Evolutionary conservation across 768 basidiomycete species (phyloP), one percentile per base, ranked within the genome.

Genomic region (Fomitopsis serialis): DNA sequence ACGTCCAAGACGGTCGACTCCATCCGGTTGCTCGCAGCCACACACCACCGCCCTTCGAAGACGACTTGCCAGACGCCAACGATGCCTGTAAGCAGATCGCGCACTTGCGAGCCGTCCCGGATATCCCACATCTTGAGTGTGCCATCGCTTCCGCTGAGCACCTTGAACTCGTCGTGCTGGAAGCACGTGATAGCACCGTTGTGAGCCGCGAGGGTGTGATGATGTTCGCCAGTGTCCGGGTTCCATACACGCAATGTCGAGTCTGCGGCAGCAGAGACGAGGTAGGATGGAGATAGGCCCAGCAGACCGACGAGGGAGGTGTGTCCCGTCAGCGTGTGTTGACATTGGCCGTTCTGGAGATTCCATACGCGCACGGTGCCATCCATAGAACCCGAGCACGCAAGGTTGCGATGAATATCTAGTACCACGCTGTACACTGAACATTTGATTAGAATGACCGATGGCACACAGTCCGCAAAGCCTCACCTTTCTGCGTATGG

Each of bases 151-250:
- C 96, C 96, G 63, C 89, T 92, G 25, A 99, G 78, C 43, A 98
- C 92, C 66, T 97, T 98, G 76, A 91, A 92, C 67, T 98, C 95
- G 67, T 98, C 96, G 60, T 97, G 94, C 69, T 96, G 93, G 78
- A 98, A 98, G 72, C 96, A 99, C 17, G 97, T 98, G 60, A 99
- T 98, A n/a, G 96, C 94, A 21, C 95, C 96, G 6, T 88, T 89
- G 67, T 98, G 96, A 1, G 91, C 92, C 3, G 87, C 85, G 27
- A 99, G 80, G 0, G 87, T 85, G 59, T 94, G 87, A 36, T 80
- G 82, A 27, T 91, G 76, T 54, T 85, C 84, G 52, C 92, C 92
- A 0, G 82, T 82, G 35, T 86, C 82, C 1, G 94, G 90, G 63
- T 98, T 88, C 96, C 96, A 98, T 40, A 98, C 81, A 8, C 95